A percentile compares a stretch with the other conserved stretches of the same genome.
phyloP scores from a whole-genome alignment of 768 basidiomycete genomes.

The Chalciporus chontae region DNA sequence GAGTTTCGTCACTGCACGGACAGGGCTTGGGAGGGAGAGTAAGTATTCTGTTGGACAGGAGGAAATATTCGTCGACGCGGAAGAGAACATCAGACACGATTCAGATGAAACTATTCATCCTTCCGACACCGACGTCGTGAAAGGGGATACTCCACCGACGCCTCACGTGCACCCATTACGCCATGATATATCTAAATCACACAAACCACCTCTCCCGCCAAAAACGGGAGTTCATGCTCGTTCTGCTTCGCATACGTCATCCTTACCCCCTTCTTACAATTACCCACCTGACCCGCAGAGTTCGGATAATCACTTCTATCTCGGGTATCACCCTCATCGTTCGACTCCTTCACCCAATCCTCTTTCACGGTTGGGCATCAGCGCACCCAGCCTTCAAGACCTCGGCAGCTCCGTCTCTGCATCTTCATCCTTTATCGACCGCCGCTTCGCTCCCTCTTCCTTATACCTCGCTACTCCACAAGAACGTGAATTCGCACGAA shows the following conservation, averaged over 20 bases:
- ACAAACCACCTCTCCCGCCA: conserved; percentile 23
- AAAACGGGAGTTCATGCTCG: conserved; percentile 11
- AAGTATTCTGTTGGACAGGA: conserved; percentile 29
- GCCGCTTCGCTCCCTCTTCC: conserved; percentile 46
- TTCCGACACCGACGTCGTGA: conserved; percentile 16
- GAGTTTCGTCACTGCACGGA: conserved; percentile 52
- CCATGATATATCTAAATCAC: conserved; percentile 1
- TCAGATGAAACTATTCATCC: conserved; percentile 22
- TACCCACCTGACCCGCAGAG: conserved; percentile 15
- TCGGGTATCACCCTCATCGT: conserved; percentile 12
- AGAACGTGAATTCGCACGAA: conserved; percentile 29
- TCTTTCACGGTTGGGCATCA: conserved; percentile 13
- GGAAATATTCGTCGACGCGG: conserved; percentile 27
- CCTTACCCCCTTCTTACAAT: conserved; percentile 26
- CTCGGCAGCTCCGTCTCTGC: conserved; percentile 29
- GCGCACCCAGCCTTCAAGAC: conserved; percentile 28
- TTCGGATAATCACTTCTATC: conserved; percentile 17
- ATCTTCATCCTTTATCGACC: conserved; percentile 50
- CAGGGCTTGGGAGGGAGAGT: conserved; percentile 28
- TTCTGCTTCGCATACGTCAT: conserved; percentile 17
- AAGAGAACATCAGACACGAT: conserved; percentile 22
- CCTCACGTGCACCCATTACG: not conserved
- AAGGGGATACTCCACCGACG: conserved; percentile 12
- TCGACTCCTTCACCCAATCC: no score
- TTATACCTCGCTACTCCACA: conserved; percentile 34